phyloP scores from a whole-genome alignment of 2,329 filamentous ascomycete genomes.

The Colletotrichum endophyticum region DNA sequence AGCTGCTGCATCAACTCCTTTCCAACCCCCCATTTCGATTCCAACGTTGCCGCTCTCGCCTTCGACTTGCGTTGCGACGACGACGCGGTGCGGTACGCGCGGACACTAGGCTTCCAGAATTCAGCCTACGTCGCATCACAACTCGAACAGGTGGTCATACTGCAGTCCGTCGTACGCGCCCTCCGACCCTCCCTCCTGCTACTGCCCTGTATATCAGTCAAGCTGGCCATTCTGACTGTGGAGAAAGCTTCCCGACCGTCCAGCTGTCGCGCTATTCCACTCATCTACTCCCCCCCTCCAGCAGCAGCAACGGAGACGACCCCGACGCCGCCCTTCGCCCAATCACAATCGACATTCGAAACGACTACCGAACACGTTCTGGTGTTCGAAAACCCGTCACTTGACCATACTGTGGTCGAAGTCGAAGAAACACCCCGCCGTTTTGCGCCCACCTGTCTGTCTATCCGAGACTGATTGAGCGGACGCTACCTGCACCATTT shows the following conservation, averaged over 20 bases:
- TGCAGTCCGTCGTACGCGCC: neutral
- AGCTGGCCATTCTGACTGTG: constrained; percentile 3
- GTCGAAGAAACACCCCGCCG: neutral
- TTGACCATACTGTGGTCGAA: neutral
- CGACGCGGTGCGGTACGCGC: constrained; percentile 19
- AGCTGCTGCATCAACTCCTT: neutral
- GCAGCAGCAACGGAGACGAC: neutral
- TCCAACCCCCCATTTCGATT: neutral
- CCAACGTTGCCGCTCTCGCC: neutral
- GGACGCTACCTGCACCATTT: neutral
- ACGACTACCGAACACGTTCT: neutral
- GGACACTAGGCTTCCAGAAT: constrained; percentile 8
- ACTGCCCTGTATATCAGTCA: neutral
- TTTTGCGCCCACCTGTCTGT: neutral
- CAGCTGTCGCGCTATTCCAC: constrained; percentile 13
- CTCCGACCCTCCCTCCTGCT: neutral
- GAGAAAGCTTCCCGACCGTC: neutral
- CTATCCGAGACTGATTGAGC: neutral
- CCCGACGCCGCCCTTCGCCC: neutral
- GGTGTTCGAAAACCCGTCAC: neutral
- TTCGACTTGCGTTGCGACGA: neutral
- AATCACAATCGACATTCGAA: neutral
- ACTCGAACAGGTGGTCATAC: constrained; percentile 11
- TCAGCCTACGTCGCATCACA: neutral
- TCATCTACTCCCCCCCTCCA: neutral